Percentiles rank a stretch among this genome's conserved stretches.
phyloP scores from a whole-genome alignment of 2,329 filamentous ascomycete genomes.

The Penicillium hordei region DNA sequence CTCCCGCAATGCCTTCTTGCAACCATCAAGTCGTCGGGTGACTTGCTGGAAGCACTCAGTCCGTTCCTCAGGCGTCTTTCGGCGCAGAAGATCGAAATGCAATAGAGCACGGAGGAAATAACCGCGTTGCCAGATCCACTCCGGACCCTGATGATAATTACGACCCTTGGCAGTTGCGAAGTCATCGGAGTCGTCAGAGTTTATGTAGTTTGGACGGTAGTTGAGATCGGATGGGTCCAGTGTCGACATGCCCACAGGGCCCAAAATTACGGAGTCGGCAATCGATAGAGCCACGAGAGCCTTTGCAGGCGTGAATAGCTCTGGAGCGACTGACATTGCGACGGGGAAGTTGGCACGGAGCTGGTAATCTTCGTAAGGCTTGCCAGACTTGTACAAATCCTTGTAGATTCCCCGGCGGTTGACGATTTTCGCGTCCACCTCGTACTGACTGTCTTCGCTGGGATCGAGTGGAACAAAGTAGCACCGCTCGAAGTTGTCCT shows the following conservation, averaged over 20 bases:
- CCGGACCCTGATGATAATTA: slow-evolving; percentile 97
- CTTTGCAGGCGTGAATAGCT: slow-evolving; percentile 76
- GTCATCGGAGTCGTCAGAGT: slow-evolving; percentile 87
- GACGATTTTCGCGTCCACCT: slow-evolving; percentile 74
- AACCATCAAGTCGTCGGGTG: slow-evolving; percentile 75
- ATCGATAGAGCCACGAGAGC: slow-evolving; percentile 77
- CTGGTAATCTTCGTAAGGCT: slow-evolving; percentile 97
- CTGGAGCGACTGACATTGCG: slow-evolving; percentile 89
- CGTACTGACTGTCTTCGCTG: slow-evolving; percentile 71
- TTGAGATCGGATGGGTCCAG: slow-evolving; percentile 89
- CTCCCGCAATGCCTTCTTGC: slow-evolving; percentile 77
- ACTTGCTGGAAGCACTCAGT: slow-evolving; percentile 95
- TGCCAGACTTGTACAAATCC: slow-evolving; percentile 88
- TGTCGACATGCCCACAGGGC: slow-evolving; percentile 92
- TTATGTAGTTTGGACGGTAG: slow-evolving; percentile 92
- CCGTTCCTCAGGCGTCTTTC: slow-evolving; percentile 64
- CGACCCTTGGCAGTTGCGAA: slow-evolving; percentile 91
- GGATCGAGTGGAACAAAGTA: slow-evolving; percentile 78
- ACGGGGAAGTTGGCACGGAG: slow-evolving; percentile 92
- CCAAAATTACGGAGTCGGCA: slow-evolving; percentile 75
- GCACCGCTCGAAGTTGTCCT: slow-evolving; percentile 83
- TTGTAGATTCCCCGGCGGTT: slow-evolving; percentile 98
- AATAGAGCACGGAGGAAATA: slow-evolving; percentile 91
- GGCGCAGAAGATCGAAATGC: slow-evolving; percentile 79
- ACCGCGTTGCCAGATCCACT: slow-evolving; percentile 97